Base-by-base conservation (phyloP, 805 yeast genomes). In the Kurtzmaniella cleridarum region DNA sequence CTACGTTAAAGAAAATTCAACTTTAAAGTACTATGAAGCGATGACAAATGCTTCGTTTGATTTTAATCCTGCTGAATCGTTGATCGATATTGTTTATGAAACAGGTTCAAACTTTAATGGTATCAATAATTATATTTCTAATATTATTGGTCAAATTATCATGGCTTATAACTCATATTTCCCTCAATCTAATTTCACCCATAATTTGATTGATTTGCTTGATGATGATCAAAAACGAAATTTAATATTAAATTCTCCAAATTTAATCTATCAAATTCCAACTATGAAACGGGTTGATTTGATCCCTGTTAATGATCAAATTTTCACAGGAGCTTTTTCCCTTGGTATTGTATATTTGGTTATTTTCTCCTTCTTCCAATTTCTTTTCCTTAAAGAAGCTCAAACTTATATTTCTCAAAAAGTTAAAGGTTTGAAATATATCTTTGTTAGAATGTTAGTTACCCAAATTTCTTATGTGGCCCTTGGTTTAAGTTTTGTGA, bases 21-120 rank as follows among this genome's bases (percentile, higher is more conserved):
- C 64, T 2, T 40, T 53, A 5, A 26, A 39, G 9, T 51, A 59
- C 54, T 43, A 38, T 37, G 38, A 41, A 35, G 58, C 57, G 8
- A 47, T 60, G 30, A 31, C 23, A 8, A 15, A 44, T 2, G 48
- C 46, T 2, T 41, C 49, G 18, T 10, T 47, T 14, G 18, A 38
- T 1, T 54, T 55, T 35, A 35, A 46, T n/a, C 54, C 59, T 1
- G 41, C 51, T 2, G 35, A 45, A 1, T 44, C 51, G 4, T 43
- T 59, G 20, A 37, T 62, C 32, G 53, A 59, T 24, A 55, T 48
- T 8, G 50, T 53, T 27, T 62, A 51, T 36, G 65, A 61, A 40
- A 57, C 66, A 1, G 66, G 65, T 5, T 46, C 62, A 14, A 63
- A 62, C 43, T 62, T 50, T 42, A 59, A 61, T 43, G 61, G 62